Percentiles rank a stretch among this genome's conserved stretches.
Evolutionary conservation across 2,329 filamentous ascomycete genomes (phyloP).

Genomic region (Coniochaeta sp.): DNA sequence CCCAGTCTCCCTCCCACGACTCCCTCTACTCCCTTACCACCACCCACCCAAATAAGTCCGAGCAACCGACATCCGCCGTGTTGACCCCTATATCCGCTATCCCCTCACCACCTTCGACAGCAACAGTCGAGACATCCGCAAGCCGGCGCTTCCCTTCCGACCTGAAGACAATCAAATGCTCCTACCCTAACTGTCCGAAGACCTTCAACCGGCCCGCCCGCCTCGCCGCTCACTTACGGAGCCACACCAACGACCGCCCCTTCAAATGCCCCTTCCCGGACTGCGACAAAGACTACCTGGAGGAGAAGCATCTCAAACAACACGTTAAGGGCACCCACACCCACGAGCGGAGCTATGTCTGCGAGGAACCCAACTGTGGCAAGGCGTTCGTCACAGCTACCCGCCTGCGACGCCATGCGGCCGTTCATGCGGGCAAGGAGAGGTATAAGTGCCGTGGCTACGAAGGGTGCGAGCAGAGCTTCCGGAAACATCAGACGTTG

Average conservation of each 20-base stretch:
- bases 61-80: too few species aligned
- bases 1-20: neutral
- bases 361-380: conserved; percentile 63
- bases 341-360: conserved; percentile 61
- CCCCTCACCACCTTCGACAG: conserved; percentile 17
- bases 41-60: conserved; percentile 31
- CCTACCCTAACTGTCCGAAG: conserved; percentile 67
- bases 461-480: conserved; percentile 65
- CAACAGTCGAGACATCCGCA: conserved; percentile 5
- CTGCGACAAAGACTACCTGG: conserved; percentile 79
- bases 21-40: conserved; percentile 30
- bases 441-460: conserved; percentile 67
- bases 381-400: conserved; percentile 80
- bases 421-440: conserved; percentile 72
- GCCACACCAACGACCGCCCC: conserved; percentile 78
- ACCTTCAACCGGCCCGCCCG: conserved; percentile 82
- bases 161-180: conserved; percentile 71
- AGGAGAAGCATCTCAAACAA: conserved; percentile 78
- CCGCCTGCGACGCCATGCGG: conserved; percentile 67
- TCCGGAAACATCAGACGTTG: conserved; percentile 81
- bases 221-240: conserved; percentile 71
- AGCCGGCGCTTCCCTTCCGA: conserved; percentile 57
- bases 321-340: conserved; percentile 80
- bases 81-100: conserved; percentile 4
- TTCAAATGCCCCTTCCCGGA: conserved; percentile 63